Conservation (phyloP, 305 asterid species). For the Plantago lanceolata region DNA sequence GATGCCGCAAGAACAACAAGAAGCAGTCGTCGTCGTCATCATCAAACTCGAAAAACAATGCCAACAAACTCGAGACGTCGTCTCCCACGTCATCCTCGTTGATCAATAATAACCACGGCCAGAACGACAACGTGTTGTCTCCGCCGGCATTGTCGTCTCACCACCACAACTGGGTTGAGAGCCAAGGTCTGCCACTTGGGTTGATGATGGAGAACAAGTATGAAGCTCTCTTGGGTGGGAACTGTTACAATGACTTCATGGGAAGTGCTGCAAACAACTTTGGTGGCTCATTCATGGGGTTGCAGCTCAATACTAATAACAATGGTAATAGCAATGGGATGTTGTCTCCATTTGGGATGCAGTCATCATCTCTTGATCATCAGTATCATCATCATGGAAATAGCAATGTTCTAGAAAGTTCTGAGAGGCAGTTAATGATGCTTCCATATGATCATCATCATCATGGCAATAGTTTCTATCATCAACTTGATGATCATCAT, state of each 20-base stretch:
- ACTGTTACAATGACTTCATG: slow-evolving; percentile 19
- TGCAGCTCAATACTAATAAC: background rate
- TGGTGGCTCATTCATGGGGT: background rate
- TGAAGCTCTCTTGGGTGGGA: slow-evolving; percentile 33
- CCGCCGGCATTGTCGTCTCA: slow-evolving; percentile 4
- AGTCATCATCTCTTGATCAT: background rate
- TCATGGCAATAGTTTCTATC: slow-evolving; percentile 22
- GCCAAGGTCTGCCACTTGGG: slow-evolving; percentile 4
- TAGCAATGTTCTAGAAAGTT: slow-evolving; percentile 28
- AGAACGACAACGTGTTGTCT: slow-evolving; percentile 13
- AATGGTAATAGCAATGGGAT: slow-evolving; percentile 29
- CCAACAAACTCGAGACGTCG: slow-evolving; percentile 15
- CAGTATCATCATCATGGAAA: slow-evolving; percentile 16
- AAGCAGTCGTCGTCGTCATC: slow-evolving; percentile 64
- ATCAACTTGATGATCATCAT: slow-evolving; percentile 5
- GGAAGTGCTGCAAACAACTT: slow-evolving; percentile 5
- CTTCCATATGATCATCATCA: slow-evolving; percentile 40
- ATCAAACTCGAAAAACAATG: slow-evolving; percentile 36
- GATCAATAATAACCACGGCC: slow-evolving; percentile 23
- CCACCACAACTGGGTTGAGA: background rate
- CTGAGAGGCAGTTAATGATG: slow-evolving; percentile 59
- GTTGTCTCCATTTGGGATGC: slow-evolving; percentile 41
- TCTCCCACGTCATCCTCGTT: slow-evolving; percentile 18
- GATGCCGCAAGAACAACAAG: slow-evolving; percentile 70
- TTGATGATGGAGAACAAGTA: slow-evolving; percentile 53